A percentile compares a stretch with the other conserved stretches of the same genome.
Conservation (phyloP, 1,284 basidiomycete genomes). For the Apiotrichum gamsii region DNA sequence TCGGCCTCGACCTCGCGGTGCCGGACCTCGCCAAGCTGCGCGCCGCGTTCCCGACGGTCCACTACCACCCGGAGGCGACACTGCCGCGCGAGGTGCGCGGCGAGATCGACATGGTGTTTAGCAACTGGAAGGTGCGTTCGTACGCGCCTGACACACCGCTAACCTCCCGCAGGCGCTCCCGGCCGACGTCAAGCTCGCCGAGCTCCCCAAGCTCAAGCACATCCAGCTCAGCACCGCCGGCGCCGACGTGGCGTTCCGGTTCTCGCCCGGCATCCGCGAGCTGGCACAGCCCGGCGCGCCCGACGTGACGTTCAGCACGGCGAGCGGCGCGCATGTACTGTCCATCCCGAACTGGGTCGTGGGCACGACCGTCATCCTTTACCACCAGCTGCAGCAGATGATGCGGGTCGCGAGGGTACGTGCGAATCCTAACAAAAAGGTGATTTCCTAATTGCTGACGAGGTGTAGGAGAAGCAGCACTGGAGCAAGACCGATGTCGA, state of each 20-base stretch:
- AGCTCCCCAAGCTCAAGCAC: constrained; percentile 28
- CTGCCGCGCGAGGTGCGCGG: background rate
- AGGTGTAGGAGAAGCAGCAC: constrained; percentile 18
- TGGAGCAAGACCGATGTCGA: constrained; percentile 33
- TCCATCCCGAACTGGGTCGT: constrained; percentile 42
- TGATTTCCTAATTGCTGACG: too few species aligned
- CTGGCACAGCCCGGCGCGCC: background rate
- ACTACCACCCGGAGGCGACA: constrained; percentile 19
- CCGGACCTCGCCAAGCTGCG: constrained; percentile 23
- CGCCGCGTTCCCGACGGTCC: constrained; percentile 28
- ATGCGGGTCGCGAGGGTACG: constrained; percentile 31
- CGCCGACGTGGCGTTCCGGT: constrained; percentile 23
- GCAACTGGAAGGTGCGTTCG: constrained; percentile 2
- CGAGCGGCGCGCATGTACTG: constrained; percentile 41
- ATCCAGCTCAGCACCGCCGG: constrained; percentile 39
- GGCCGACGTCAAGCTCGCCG: constrained; percentile 9
- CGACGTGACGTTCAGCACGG: constrained; percentile 30
- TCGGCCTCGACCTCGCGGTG: constrained; percentile 17
- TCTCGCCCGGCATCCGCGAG: constrained; percentile 13
- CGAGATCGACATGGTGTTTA: constrained; percentile 11
- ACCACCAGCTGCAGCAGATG: constrained; percentile 34
- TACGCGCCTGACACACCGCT: too few species aligned
- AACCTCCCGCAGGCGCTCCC: too few species aligned
- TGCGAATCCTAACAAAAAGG: too few species aligned
- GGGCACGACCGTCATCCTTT: constrained; percentile 29